A percentile compares a stretch with the other conserved stretches of the same genome.
Conservation (phyloP, 495 filamentous ascomycete species). For the Penicillium argentinense region DNA sequence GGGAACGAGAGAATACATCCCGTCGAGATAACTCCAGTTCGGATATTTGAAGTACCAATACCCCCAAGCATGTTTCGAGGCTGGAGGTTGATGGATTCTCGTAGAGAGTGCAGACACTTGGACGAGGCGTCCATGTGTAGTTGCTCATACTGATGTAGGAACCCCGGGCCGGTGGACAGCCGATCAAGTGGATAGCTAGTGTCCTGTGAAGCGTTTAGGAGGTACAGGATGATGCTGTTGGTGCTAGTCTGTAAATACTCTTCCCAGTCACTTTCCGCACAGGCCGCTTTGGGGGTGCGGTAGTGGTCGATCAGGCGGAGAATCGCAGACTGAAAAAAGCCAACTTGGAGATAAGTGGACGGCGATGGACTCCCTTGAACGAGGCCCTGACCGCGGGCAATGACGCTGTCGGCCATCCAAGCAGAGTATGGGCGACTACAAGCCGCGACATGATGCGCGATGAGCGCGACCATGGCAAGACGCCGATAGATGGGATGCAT, state of each 20-base stretch:
- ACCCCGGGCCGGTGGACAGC: conserved; percentile 34
- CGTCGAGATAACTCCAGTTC: conserved; percentile 60
- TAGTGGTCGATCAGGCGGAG: conserved; percentile 27
- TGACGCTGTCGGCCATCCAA: conserved; percentile 51
- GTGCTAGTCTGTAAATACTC: conserved; percentile 2
- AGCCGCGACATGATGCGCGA: neutral
- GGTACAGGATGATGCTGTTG: neutral
- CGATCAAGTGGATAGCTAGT: conserved; percentile 38
- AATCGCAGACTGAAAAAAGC: conserved; percentile 38
- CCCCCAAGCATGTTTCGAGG: conserved; percentile 44
- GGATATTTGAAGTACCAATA: conserved; percentile 57
- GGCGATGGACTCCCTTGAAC: conserved; percentile 29
- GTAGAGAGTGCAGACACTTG: conserved; percentile 41
- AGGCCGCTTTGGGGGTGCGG: neutral
- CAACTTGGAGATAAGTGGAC: conserved; percentile 34
- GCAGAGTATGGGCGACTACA: conserved; percentile 34
- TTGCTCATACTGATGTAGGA: conserved; percentile 38
- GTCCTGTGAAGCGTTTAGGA: conserved; percentile 32
- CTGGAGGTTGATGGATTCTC: conserved; percentile 46
- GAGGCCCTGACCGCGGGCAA: conserved; percentile 41
- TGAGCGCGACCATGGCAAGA: too few relatives aligned
- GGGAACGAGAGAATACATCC: conserved; percentile 52
- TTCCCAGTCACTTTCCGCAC: conserved; percentile 16
- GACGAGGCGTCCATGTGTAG: conserved; percentile 37
- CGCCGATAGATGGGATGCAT: too few relatives aligned